phyloP scores from a whole-genome alignment of 2,329 filamentous ascomycete genomes.

The Arthrobotrys pseudoclavata region DNA sequence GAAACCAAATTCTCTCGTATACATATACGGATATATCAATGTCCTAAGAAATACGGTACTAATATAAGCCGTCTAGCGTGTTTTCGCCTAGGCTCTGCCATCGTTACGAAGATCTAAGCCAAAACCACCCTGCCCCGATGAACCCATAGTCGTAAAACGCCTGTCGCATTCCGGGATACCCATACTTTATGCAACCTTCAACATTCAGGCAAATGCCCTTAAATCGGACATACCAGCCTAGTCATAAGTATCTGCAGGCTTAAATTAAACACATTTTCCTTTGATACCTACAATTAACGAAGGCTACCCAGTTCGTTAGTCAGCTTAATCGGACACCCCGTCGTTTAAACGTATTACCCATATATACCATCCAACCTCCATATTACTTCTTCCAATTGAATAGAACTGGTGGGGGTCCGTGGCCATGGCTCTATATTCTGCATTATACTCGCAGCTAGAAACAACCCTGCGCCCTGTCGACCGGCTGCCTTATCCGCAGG shows the following conservation, averaged over 20 bases:
- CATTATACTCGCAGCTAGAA: not conserved
- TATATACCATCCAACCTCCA: not conserved
- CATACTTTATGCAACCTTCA: not conserved
- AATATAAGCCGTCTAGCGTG: not conserved
- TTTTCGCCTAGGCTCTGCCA: not conserved
- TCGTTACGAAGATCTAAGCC: not conserved
- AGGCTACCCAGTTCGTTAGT: not conserved
- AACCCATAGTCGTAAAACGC: not conserved
- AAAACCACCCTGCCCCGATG: not conserved
- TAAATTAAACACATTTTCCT: not conserved
- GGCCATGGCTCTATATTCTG: not conserved
- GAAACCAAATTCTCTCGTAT: too few species aligned
- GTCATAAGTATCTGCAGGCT: not conserved
- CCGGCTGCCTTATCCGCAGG: slow-evolving; percentile 55
- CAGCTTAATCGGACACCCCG: not conserved
- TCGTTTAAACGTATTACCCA: not conserved
- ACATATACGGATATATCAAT: too few species aligned
- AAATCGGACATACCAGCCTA: not conserved
- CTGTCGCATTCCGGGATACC: not conserved
- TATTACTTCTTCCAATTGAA: not conserved
- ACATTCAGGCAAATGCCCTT: not conserved
- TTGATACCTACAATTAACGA: not conserved
- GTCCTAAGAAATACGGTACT: not conserved
- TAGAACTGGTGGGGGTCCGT: not conserved
- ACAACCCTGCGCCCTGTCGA: slow-evolving; percentile 1